phyloP scores from a whole-genome alignment of 2,329 filamentous ascomycete genomes.

The Myriosclerotinia scirpicola region DNA sequence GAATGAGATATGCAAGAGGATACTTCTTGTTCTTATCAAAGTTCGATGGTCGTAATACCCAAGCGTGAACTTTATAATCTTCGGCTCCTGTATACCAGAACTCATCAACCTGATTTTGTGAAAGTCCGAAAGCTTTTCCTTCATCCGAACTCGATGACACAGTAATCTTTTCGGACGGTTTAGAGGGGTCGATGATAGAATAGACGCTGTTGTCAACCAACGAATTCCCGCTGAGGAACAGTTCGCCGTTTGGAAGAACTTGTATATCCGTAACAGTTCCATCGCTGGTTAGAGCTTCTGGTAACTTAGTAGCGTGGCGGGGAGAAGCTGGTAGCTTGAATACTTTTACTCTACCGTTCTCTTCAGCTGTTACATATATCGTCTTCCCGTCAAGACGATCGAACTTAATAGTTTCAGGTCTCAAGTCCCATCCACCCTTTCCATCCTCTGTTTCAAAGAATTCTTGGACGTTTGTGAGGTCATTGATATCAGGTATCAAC shows the following conservation, averaged over 20 bases:
- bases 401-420: constrained; percentile 58
- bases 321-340: constrained; percentile 62
- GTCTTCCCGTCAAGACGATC: constrained; percentile 55
- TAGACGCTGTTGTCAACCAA: constrained; percentile 73
- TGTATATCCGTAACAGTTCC: constrained; percentile 56
- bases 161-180: constrained; percentile 44
- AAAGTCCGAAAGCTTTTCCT: constrained; percentile 67
- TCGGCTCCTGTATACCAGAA: constrained; percentile 68
- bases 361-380: constrained; percentile 74
- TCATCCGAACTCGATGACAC: constrained; percentile 65
- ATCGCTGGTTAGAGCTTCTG: constrained; percentile 51
- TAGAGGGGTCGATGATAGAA: constrained; percentile 47
- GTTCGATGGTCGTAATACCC: constrained; percentile 63
- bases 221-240: constrained; percentile 68
- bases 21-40: constrained; percentile 73
- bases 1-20: constrained; percentile 75
- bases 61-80: constrained; percentile 59
- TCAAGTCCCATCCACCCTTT: constrained; percentile 61
- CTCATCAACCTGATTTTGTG: constrained; percentile 61
- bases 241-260: constrained; percentile 49
- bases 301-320: constrained; percentile 49
- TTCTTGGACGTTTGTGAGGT: constrained; percentile 58
- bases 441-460: constrained; percentile 62
- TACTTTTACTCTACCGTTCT: constrained; percentile 60
- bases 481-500: constrained; percentile 59